Base-by-base conservation (phyloP, 2,329 filamentous ascomycete genomes). In the Epicoccum sorghinum region DNA sequence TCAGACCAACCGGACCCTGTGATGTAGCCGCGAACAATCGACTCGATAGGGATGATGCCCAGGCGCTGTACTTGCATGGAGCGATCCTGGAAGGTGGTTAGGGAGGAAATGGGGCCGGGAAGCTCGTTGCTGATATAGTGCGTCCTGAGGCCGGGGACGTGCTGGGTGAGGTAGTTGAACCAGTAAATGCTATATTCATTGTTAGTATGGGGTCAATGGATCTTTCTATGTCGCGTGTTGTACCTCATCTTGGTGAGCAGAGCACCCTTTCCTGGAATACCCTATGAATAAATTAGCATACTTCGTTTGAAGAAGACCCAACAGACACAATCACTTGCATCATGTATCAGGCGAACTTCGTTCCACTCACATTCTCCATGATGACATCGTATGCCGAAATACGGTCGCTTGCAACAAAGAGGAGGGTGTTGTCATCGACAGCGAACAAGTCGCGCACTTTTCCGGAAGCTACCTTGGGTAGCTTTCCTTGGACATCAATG, bases 331-430 rank as follows among this genome's bases (percentile, higher is more conserved):
- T 14, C 8, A 7, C 12, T 32, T n/a, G 10, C 10, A 7, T 10
- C 5, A 2, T 9, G 27, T 36, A 18, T 18, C 23, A 13, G 12
- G 14, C 9, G 9, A 24, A 14, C n/a, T 24, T 29, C 7, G 1
- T 42, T 12, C 23, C 4, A 66, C 76, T 69, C 73, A 87, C 86
- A 77, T 95, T 97, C 67, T 84, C 79, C 82, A 96, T 87, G 65
- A 96, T 86, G 65, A 96, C 91, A 82, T 98, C 93, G 80, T 93
- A 98, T 51, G 95, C 95, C 23, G 91, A 96, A 74, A 97, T 95
- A 63, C 95, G 89, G 78, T 97, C 93, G 12, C 90, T 89, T 23
- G 90, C 89, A 50, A 93, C 86, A 71, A 96, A 93, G 52, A 96
- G 87, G 4, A 96, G 84, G 2, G 85, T 89, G 52, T 83, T 77